Percentiles rank a stretch among this genome's conserved stretches.
Evolutionary conservation across 306 rosid genomes (phyloP).

Genomic region (Cucurbita ficifolia): DNA sequence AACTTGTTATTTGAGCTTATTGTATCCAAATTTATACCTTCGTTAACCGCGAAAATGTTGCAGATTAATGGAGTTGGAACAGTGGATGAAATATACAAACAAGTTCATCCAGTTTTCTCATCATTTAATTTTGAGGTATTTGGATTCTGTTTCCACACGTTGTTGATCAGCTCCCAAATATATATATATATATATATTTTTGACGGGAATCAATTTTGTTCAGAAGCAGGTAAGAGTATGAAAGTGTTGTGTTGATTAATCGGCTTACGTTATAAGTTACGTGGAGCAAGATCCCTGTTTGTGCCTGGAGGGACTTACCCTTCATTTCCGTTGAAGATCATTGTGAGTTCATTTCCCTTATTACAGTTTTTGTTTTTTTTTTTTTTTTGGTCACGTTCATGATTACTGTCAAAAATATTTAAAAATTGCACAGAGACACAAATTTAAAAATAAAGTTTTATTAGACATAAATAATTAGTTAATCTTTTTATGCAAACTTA

Average conservation of each 20-base stretch:
- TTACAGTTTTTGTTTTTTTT: background rate
- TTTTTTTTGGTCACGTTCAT: too few relatives aligned
- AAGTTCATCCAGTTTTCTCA: constrained; percentile 59
- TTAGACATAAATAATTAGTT: too few relatives aligned
- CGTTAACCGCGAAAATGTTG: background rate
- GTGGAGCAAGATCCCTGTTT: background rate
- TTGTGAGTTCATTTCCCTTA: background rate
- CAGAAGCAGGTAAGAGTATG: background rate
- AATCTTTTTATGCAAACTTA: too few relatives aligned
- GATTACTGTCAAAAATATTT: too few relatives aligned
- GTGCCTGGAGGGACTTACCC: background rate
- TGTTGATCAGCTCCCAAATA: background rate
- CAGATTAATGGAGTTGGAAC: constrained; percentile 87
- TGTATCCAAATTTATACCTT: background rate
- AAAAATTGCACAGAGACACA: too few relatives aligned
- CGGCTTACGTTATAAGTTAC: background rate
- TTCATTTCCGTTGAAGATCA: background rate
- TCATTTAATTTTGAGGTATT: constrained; percentile 37
- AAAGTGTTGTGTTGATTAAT: background rate
- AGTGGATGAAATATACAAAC: constrained; percentile 70
- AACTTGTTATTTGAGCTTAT: background rate
- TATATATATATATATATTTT: too few relatives aligned
- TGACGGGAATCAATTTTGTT: background rate
- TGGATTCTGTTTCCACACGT: background rate
- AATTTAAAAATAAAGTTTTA: too few relatives aligned